A percentile compares a stretch with the other conserved stretches of the same genome.
Evolutionary conservation across 805 yeast genomes (phyloP).

Genomic region (Komagataella pastoris): DNA sequence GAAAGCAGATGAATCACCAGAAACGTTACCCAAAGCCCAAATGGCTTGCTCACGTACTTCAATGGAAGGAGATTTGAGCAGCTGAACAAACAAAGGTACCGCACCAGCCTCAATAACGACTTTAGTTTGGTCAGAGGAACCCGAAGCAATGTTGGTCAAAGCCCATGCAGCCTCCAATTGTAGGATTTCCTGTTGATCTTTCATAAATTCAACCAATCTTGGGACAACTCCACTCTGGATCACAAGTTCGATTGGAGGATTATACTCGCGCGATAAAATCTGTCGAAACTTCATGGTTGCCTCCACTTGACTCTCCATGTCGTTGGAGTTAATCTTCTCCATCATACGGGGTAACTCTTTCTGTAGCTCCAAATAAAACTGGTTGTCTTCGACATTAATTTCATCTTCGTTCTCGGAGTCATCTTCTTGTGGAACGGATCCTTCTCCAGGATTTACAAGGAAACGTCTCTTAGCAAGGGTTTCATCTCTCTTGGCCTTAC

Average conservation of each 20-base stretch:
- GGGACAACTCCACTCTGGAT: constrained; percentile 92
- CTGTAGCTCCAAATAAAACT: constrained; percentile 34
- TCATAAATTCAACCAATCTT: constrained; percentile 76
- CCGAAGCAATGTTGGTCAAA: constrained; percentile 95
- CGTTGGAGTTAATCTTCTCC: constrained; percentile 61
- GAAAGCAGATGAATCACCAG: constrained; percentile 87
- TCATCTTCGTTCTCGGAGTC: constrained; percentile 38
- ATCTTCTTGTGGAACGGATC: constrained; percentile 28
- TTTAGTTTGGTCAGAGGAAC: constrained; percentile 77
- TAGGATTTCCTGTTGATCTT: constrained; percentile 67
- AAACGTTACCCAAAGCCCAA: constrained; percentile 98
- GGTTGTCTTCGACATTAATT: constrained; percentile 30
- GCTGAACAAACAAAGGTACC: constrained; percentile 77
- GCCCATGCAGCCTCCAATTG: constrained; percentile 99
- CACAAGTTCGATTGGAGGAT: constrained; percentile 92
- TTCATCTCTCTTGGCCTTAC: constrained; percentile 96
- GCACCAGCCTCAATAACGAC: constrained; percentile 91
- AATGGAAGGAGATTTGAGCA: constrained; percentile 65
- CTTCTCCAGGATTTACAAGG: constrained; percentile 22
- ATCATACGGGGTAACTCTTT: constrained; percentile 78
- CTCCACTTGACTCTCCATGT: constrained; percentile 66
- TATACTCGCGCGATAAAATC: constrained; percentile 82
- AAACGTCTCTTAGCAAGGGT: constrained; percentile 89
- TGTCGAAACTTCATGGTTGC: constrained; percentile 93
- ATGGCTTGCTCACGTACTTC: constrained; percentile 98